Percentiles rank a stretch among this genome's conserved stretches.
These are phyloP conservation scores for Cnidoscolus chayamansa DNA, from an alignment of 441 rosid genomes.

Conservation along the genomic window DNA sequence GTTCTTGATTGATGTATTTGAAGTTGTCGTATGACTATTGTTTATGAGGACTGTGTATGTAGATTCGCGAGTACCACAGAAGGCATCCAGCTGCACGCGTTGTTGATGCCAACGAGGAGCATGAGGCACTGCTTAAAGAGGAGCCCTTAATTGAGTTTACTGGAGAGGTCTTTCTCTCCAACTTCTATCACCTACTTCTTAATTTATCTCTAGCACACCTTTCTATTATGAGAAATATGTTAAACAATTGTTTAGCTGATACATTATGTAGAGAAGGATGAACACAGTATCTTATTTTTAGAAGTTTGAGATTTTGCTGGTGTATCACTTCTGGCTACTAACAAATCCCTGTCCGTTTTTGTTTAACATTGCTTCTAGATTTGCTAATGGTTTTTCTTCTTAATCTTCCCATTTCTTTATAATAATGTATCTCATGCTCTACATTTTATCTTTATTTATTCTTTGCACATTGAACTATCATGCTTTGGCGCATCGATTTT, in stretches of 20 bases:
- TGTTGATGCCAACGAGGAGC: conserved; percentile 66
- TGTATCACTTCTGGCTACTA: background rate
- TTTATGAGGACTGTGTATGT: background rate
- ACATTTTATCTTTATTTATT: background rate
- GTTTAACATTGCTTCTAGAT: background rate
- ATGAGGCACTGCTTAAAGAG: conserved; percentile 71
- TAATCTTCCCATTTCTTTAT: background rate
- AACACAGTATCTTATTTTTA: background rate
- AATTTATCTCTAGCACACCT: background rate
- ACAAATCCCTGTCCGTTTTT: background rate
- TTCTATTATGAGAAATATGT: background rate
- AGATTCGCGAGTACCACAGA: conserved; percentile 96
- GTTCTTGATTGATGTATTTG: background rate
- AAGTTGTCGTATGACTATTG: background rate
- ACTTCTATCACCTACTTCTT: background rate
- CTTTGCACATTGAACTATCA: background rate
- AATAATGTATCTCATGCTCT: background rate
- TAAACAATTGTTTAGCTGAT: background rate
- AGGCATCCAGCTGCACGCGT: conserved; percentile 81
- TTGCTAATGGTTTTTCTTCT: background rate
- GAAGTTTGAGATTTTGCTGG: conserved; percentile 3
- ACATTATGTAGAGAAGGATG: background rate
- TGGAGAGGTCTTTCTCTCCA: conserved; percentile 56
- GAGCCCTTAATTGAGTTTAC: conserved; percentile 81
- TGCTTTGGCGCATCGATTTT: no score